Evolutionary conservation across 176 grass and related monocot species (phyloP).

Genomic region (Lolium rigidum): DNA sequence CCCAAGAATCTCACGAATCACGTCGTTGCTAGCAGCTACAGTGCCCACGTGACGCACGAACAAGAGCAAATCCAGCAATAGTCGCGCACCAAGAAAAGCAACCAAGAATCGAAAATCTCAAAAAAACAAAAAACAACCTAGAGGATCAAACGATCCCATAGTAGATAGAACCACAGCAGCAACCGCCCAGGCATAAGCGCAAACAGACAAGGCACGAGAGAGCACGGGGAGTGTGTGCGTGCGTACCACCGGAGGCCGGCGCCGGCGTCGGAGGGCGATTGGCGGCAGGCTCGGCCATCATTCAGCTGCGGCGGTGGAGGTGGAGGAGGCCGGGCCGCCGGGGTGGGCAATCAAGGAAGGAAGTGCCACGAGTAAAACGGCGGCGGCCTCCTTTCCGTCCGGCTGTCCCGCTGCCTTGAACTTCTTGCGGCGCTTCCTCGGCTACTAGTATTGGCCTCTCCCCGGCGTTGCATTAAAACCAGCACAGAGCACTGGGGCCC

Average conservation of each 20-base stretch:
- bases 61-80: background rate
- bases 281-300: conserved; percentile 32
- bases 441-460: background rate
- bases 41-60: background rate
- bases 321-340: background rate
- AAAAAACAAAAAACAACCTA: background rate
- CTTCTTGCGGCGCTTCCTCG: background rate
- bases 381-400: background rate
- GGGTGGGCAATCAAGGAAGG: no score
- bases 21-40: background rate
- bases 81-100: background rate
- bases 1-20: background rate
- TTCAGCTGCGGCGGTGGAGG: background rate
- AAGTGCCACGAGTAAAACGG: conserved; percentile 14
- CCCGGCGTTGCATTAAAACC: background rate
- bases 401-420: conserved; percentile 3
- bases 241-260: conserved; percentile 25
- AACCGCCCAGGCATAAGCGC: background rate
- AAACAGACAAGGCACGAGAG: background rate
- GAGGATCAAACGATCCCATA: background rate
- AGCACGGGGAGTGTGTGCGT: background rate
- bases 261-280: conserved; percentile 30
- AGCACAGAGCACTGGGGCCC: background rate
- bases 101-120: background rate
- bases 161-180: background rate